phyloP scores from a whole-genome alignment of 1,139 yeast genomes.

The Debaryomycetaceae sp. region DNA sequence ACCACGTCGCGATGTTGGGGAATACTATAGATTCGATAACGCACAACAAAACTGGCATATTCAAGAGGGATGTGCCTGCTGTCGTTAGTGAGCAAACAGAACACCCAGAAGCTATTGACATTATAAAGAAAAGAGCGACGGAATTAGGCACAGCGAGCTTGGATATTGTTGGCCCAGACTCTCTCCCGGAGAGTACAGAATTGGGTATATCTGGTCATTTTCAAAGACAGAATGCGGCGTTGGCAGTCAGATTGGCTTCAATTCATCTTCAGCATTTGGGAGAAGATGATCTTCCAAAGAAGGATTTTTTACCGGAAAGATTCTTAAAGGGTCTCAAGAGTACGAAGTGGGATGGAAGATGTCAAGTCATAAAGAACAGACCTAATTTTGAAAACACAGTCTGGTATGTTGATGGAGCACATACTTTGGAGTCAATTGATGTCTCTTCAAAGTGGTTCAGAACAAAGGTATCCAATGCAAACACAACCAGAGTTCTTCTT shows the following conservation, averaged over 20 bases:
- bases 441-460: constrained; percentile 83
- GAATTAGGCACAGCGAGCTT: constrained; percentile 56
- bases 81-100: constrained; percentile 59
- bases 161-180: constrained; percentile 42
- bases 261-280: constrained; percentile 57
- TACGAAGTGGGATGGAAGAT: constrained; percentile 92
- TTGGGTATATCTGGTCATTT: constrained; percentile 87
- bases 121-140: constrained; percentile 58
- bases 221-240: constrained; percentile 81
- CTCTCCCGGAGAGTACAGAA: constrained; percentile 29
- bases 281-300: constrained; percentile 14
- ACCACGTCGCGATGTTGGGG: constrained; percentile 88
- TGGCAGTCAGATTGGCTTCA: constrained; percentile 74
- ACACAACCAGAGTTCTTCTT: constrained; percentile 44
- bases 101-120: constrained; percentile 47
- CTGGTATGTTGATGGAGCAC: constrained; percentile 96
- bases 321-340: constrained; percentile 62
- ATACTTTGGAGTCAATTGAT: constrained; percentile 79
- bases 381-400: constrained; percentile 44
- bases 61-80: constrained; percentile 66
- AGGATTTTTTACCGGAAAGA: constrained; percentile 44
- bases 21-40: constrained; percentile 85
- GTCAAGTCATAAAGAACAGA: constrained; percentile 61
- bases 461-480: constrained; percentile 18
- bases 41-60: constrained; percentile 95